phyloP scores from a whole-genome alignment of 352 stramenopile species.

The Thraustotheca clavata region DNA sequence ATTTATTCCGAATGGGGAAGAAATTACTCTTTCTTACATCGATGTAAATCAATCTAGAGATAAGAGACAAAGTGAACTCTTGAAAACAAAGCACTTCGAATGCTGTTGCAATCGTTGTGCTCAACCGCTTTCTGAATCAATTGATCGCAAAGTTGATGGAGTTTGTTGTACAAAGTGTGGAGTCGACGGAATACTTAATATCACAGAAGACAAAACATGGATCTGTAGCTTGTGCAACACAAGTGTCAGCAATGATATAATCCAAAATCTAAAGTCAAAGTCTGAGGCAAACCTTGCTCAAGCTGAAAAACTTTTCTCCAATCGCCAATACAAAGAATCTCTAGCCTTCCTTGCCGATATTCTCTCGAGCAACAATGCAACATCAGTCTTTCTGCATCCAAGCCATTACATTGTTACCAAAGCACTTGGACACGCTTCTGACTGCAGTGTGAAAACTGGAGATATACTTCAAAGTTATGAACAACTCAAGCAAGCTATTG shows the following conservation, averaged over 20 bases:
- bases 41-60: slow-evolving; percentile 33
- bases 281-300: slow-evolving; percentile 13
- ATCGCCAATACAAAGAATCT: slow-evolving; percentile 30
- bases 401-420: slow-evolving; percentile 31
- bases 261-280: background rate
- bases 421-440: slow-evolving; percentile 26
- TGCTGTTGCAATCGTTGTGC: slow-evolving; percentile 37
- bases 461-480: slow-evolving; percentile 28
- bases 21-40: slow-evolving; percentile 45
- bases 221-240: slow-evolving; percentile 7
- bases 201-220: slow-evolving; percentile 18
- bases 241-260: slow-evolving; percentile 11
- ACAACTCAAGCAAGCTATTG: slow-evolving; percentile 26
- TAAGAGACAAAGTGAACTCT: slow-evolving; percentile 30
- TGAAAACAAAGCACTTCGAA: slow-evolving; percentile 40
- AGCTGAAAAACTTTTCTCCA: slow-evolving; percentile 27
- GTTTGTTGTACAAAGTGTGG: slow-evolving; percentile 30
- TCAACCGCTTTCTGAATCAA: slow-evolving; percentile 27
- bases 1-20: slow-evolving; percentile 33
- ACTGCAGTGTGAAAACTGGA: slow-evolving; percentile 37
- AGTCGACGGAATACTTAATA: slow-evolving; percentile 17
- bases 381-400: slow-evolving; percentile 25
- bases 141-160: slow-evolving; percentile 32
- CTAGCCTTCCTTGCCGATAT: slow-evolving; percentile 23
- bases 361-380: slow-evolving; percentile 16